These are phyloP conservation scores for Hypholoma fasciculare DNA, from an alignment of 768 basidiomycete genomes.

Conservation along the genomic window DNA sequence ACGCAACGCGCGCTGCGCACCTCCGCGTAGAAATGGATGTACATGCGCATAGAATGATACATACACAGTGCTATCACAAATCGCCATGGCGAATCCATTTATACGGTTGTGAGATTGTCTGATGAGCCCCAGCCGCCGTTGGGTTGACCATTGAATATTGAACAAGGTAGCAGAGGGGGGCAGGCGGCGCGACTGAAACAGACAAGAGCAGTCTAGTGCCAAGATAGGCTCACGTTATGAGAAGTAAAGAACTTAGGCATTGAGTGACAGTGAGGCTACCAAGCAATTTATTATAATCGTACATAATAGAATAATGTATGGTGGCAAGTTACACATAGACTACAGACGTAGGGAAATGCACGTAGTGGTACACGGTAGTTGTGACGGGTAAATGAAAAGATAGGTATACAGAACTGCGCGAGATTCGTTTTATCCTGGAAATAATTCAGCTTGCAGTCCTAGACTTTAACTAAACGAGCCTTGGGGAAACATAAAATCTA, in stretches of 20 bases:
- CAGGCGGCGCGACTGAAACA: background rate
- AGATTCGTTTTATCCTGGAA: background rate
- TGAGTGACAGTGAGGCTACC: background rate
- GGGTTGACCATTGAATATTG: background rate
- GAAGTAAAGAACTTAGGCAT: too few species aligned
- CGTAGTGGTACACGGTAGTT: conserved; percentile 1
- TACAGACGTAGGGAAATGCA: background rate
- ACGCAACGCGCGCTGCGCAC: too few species aligned
- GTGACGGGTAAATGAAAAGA: background rate
- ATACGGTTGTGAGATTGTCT: too few species aligned
- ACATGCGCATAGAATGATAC: background rate
- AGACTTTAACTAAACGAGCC: too few species aligned
- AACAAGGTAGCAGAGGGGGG: background rate
- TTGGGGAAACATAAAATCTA: background rate
- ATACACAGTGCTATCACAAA: background rate
- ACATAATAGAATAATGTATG: background rate
- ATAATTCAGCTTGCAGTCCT: background rate
- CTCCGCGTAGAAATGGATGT: too few species aligned
- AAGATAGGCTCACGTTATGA: too few species aligned
- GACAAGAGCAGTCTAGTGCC: too few species aligned
- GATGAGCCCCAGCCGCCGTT: background rate
- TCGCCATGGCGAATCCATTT: background rate
- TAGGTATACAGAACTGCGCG: background rate
- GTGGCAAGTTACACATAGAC: background rate
- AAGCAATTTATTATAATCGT: background rate